Evolutionary conservation across 345 rosid species (phyloP).

Genomic region (Ricinus communis): DNA sequence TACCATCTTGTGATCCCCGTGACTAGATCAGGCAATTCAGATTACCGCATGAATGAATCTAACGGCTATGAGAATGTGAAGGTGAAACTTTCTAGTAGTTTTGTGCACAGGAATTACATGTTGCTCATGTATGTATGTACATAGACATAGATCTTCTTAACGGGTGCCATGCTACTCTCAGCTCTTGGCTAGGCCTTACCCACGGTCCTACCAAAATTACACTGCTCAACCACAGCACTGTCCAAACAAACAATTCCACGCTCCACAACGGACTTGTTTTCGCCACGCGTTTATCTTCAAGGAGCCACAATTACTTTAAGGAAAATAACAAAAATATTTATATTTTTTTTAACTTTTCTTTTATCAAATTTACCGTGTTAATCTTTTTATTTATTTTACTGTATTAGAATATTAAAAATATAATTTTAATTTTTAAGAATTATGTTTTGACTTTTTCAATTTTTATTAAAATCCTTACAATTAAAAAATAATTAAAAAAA

Average conservation of each 20-base stretch:
- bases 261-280: neutral
- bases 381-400: too few species aligned
- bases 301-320: too few species aligned
- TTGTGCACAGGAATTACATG: neutral
- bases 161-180: neutral
- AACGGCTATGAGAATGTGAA: neutral
- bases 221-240: neutral
- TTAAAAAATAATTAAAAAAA: too few species aligned
- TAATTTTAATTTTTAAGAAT: too few species aligned
- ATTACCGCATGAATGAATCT: neutral
- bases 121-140: neutral
- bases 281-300: too few species aligned
- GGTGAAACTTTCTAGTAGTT: neutral
- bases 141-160: neutral
- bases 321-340: neutral
- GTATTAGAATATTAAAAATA: too few species aligned
- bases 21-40: neutral
- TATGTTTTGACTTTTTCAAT: too few species aligned
- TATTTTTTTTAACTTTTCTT: neutral
- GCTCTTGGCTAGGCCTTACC: neutral
- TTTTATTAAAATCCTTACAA: too few species aligned
- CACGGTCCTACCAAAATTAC: neutral
- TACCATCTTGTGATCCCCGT: neutral
- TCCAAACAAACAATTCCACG: neutral
- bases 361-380: too few species aligned